phyloP scores from a whole-genome alignment of 2,329 filamentous ascomycete species.

The Alternaria consortialis region DNA sequence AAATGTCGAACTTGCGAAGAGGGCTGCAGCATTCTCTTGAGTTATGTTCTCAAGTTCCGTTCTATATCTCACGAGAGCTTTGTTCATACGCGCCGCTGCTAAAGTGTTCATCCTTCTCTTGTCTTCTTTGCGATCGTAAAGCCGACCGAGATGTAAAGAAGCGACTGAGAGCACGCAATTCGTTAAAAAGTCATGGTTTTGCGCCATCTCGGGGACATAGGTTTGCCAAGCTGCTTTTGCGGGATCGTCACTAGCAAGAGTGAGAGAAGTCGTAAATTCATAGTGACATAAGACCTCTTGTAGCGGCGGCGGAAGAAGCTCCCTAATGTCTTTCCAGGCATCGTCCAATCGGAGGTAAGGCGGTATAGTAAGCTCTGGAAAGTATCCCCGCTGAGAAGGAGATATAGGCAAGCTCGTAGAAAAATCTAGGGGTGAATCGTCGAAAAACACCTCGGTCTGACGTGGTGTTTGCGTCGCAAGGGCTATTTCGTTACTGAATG shows the following conservation, averaged over 20 bases:
- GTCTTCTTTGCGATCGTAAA: slow-evolving; percentile 40
- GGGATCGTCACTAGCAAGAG: slow-evolving; percentile 39
- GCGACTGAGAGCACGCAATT: slow-evolving; percentile 58
- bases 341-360: slow-evolving; percentile 38
- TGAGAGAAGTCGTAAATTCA: slow-evolving; percentile 44
- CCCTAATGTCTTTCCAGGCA: slow-evolving; percentile 40
- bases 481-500: slow-evolving; percentile 16
- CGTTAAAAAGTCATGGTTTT: slow-evolving; percentile 55
- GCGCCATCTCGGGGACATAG: slow-evolving; percentile 51
- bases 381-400: not conserved
- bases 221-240: slow-evolving; percentile 46
- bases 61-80: slow-evolving; percentile 42
- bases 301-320: slow-evolving; percentile 32
- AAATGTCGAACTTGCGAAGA: slow-evolving; percentile 48
- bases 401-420: not conserved
- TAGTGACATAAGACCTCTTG: slow-evolving; percentile 47
- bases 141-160: slow-evolving; percentile 56
- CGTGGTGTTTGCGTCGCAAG: slow-evolving; percentile 17
- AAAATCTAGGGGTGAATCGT: slow-evolving; percentile 3
- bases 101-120: slow-evolving; percentile 38
- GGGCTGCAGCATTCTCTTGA: slow-evolving; percentile 53
- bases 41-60: slow-evolving; percentile 47
- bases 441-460: slow-evolving; percentile 19
- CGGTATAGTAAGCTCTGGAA: slow-evolving; percentile 27
- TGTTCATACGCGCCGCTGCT: slow-evolving; percentile 48